Base-by-base conservation (phyloP, 73 alveolate species). In the Paramecium biaurelia region DNA sequence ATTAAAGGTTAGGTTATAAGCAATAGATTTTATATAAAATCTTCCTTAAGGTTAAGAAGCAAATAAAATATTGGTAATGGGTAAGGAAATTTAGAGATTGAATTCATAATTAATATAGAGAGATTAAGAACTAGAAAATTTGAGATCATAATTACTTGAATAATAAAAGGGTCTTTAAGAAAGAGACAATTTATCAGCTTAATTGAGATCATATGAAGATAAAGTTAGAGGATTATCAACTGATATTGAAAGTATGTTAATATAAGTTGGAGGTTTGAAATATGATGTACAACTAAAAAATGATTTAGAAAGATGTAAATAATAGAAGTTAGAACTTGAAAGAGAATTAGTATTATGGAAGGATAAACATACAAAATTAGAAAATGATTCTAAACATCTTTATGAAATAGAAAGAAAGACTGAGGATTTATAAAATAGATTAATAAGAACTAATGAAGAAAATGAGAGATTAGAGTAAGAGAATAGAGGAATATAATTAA, bases 381-480 rank as follows among this genome's bases (percentile, higher is more conserved):
- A 79, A 18, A 45, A 23, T 23, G 90, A 79, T 43, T 79, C 90
- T 38, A 79, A 79, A 79, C 45, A 79, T 79, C 23, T 79, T 15
- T 21, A n/a, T 42, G 90, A 79, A 11, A 21, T 79, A n/a, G 70
- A 79, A 21, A 79, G 90, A 43, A 79, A 79, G 28, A 41, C 45
- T 8, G 42, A 79, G 8, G 90, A 79, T 79, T 79, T 30, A 20
- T 14, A 79, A 47, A 41, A 41, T 23, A 79, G 90, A 45, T 24
- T 79, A 4, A 79, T 79, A 20, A 79, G 90, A 79, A 47, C 76
- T 4, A 79, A n/a, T 41, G 90, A 79, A 24, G 90, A 79, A 47
- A 79, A 79, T 79, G 90, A 79, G 37, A 21, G 90, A 79, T 79
- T 79, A n/a, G 90, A 79, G 18, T 79, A 79, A 18, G 90, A 79